Evolutionary conservation across 208 protist species (phyloP), one percentile per base, ranked within the genome.

Genomic region (Spironucleus salmonicida): DNA sequence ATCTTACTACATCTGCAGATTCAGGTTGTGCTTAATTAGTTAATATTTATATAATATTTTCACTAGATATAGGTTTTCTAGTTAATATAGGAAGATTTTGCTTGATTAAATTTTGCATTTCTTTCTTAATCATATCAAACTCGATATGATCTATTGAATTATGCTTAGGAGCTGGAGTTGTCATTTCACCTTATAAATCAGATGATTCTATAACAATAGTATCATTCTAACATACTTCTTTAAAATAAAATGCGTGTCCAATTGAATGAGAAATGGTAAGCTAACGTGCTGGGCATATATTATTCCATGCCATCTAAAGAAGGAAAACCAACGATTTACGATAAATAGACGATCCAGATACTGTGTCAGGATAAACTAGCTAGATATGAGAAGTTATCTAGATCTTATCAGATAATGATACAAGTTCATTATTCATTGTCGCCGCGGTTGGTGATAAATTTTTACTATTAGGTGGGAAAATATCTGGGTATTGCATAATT

Each of bases 181-280:
- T 15, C 32, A n/a, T 59, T 59, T 27, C 57, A n/a, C 27, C 27
- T 59, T n/a, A 59, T 59, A n/a, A n/a, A 66, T 66, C 61, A 15
- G 15, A 23, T 23, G 15, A 4, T 66, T 66, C 11, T 66, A 23
- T 39, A 15, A 42, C 29, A n/a, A 49, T n/a, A n/a, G 27, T 42
- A 1, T 35, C 23, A 4, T 57, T 45, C 1, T 40, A 13, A 53
- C 76, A 41, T 58, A 59, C 49, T 26, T 69, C 53, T 0, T 59
- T 35, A 27, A 58, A 64, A 2, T 71, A 76, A 39, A 58, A 71
- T 9, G 66, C 76, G 30, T 76, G 74, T 49, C 76, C 76, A 15
- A 80, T 64, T 0, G 79, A 77, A 29, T 83, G 81, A 29, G 74
- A 78, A 58, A 76, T 71, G 11, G 80, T 27, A 27, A 80, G n/a